Base-by-base conservation (phyloP, 192 early-diverging fungal genomes). In the Backusella macrospora region DNA sequence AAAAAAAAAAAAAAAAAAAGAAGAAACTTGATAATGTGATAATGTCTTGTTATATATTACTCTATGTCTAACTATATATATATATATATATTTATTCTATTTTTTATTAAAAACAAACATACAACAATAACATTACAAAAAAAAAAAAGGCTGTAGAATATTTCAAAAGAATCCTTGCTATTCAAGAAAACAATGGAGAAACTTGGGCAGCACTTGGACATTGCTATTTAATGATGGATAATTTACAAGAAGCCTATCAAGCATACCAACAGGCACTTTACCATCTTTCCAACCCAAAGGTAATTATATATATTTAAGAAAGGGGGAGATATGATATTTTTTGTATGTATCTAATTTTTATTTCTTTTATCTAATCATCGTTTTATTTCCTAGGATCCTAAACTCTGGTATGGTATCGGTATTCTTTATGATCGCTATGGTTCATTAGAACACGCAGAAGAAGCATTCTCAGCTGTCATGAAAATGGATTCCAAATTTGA, bases 401-500 rank as follows among this genome's bases (percentile, higher is more conserved):
- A 97, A 78, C 89, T 99, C 38, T 99, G 98, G 98, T 99, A 98
- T 73, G 96, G 96, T 12, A 98, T 98, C 48, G 98, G 96, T 38
- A 98, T 97, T 70, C 83, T 98, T 9, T 98, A 99, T 75, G 96
- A 98, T 76, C 91, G 96, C 37, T 99, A 97, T 73, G 96, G 96
- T 16, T 98, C 96, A 3, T 92, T 94, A 59, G 96, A 99, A 68
- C 93, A 96, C 77, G 98, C 98, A 7, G 96, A 98, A 75, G 96
- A 98, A 76, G 96, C 96, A 0, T 98, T 98, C 71, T 83, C 93
- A 0, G 93, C 95, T 3, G 98, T 97, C 21, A 93, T 99, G 83
- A 85, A 88, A 59, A 95, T 98, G 92, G 96, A 98, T 63, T 94
- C 96, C 18, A 90, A 92, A 73, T 99, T 96, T 79, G 96, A 98